These are phyloP conservation scores for Yarrowia bubula DNA, from an alignment of 805 yeast genomes.

Conservation along the genomic window DNA sequence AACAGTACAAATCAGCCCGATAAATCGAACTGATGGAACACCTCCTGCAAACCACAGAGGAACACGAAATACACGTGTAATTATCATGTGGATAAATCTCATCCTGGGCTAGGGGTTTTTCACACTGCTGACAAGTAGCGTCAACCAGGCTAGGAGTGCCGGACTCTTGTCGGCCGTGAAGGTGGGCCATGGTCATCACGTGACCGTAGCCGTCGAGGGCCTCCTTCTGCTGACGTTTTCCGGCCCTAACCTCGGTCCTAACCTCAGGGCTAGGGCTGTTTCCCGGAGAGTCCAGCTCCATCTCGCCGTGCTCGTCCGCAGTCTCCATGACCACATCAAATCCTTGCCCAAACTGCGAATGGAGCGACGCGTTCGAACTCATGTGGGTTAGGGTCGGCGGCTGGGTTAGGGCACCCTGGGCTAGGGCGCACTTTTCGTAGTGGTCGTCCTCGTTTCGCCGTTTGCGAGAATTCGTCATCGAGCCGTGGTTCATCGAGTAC, in stretches of 20 bases:
- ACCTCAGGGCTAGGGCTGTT: neutral
- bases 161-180: neutral
- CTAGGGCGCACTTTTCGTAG: neutral
- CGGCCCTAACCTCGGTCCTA: neutral
- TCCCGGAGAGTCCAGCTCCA: conserved; percentile 5
- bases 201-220: conserved; percentile 10
- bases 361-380: neutral
- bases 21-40: conserved; percentile 15
- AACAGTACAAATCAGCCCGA: conserved; percentile 10
- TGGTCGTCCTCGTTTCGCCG: conserved; percentile 18
- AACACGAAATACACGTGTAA: conserved; percentile 27
- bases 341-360: neutral
- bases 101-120: conserved; percentile 6
- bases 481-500: conserved; percentile 19
- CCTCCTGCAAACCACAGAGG: conserved; percentile 3
- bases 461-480: conserved; percentile 20
- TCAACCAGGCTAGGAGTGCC: neutral
- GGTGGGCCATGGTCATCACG: conserved; percentile 1
- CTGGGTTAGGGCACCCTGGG: too few species aligned
- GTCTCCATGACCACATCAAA: neutral
- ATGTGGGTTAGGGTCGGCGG: neutral
- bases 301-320: neutral
- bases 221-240: neutral
- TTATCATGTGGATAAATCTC: conserved; percentile 16
- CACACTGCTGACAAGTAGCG: conserved; percentile 10